Base-by-base conservation (phyloP, 2,329 filamentous ascomycete genomes). In the Torrubiella hemipterigena region DNA sequence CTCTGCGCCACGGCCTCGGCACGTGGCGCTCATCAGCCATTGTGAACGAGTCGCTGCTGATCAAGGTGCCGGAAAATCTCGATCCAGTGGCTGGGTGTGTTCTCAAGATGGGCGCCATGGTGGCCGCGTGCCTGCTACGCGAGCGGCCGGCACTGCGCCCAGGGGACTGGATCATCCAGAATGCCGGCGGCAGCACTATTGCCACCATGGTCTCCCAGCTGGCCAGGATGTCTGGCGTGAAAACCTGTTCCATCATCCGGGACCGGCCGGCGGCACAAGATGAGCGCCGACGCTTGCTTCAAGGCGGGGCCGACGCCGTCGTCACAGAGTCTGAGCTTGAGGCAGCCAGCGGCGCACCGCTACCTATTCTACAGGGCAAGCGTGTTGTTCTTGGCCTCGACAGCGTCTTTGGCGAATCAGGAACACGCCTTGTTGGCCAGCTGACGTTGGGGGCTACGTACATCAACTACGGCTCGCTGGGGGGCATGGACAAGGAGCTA, bases 61-160 rank as follows among this genome's bases (percentile, higher is more conserved):
- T 37, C 5, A 35, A 30, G 17, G 31, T 36, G n/a, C 30, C 28
- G 16, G 17, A 24, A 4, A 23, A 19, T 3, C 22, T 28, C 8
- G 40, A 39, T 25, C 36, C 34, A 8, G 20, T 37, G 5, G 34
- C 29, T n/a, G 45, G 36, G 13, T 35, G 38, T 2, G 28, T 42
- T n/a, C 30, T 48, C 8, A 32, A 38, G 14, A 39, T 44, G 19
- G 32, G 32, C 21, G 21, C 9, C 7, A 26, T 40, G 12, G 29
- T 41, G 13, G 37, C 45, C 4, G 44, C 44, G 12, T 47, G 37
- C 31, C 35, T 44, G 14, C 33, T 48, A 6, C 31, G 46, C 22
- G 44, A 47, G 30, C 17, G 31, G 20, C 44, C 41, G 10, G 34
- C 30, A 15, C 32, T 35, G 17, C 33, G 33, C n/a, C n/a, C n/a